phyloP scores from a whole-genome alignment of 208 protist genomes.

The Polymyxa betae region DNA sequence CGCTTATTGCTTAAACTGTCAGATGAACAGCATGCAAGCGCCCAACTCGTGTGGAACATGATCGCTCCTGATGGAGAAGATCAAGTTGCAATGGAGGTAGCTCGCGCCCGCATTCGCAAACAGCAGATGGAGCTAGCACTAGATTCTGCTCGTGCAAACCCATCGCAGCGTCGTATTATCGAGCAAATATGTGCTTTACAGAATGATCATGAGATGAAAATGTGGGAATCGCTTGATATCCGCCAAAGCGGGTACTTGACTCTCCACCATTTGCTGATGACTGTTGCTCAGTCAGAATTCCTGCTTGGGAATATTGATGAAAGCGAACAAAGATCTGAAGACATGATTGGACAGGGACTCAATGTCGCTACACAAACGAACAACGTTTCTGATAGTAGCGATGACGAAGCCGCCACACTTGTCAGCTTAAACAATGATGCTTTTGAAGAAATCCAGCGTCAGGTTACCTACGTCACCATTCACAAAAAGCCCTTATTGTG shows the following conservation, averaged over 20 bases:
- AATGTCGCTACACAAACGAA: not conserved
- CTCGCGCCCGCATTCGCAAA: not conserved
- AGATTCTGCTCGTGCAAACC: not conserved
- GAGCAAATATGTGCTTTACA: not conserved
- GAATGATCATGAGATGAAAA: not conserved
- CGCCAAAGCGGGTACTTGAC: not conserved
- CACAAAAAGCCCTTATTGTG: not conserved
- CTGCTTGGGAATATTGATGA: not conserved
- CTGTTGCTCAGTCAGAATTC: not conserved
- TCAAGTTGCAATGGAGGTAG: not conserved
- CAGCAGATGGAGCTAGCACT: not conserved
- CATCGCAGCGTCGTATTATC: not conserved
- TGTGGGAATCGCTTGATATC: not conserved
- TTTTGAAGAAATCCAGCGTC: not conserved
- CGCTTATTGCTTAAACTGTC: not conserved
- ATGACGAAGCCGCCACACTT: not conserved
- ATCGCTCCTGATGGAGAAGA: not conserved
- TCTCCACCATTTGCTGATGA: not conserved
- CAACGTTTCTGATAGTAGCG: not conserved
- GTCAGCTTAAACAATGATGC: not conserved
- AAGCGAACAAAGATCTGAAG: not conserved
- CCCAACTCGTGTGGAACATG: not conserved
- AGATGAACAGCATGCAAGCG: not conserved
- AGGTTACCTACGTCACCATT: not conserved
- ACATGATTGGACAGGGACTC: not conserved